A percentile compares a stretch with the other conserved stretches of the same genome.
phyloP scores from a whole-genome alignment of 768 basidiomycete species.

The Hydnomerulius pinastri region DNA sequence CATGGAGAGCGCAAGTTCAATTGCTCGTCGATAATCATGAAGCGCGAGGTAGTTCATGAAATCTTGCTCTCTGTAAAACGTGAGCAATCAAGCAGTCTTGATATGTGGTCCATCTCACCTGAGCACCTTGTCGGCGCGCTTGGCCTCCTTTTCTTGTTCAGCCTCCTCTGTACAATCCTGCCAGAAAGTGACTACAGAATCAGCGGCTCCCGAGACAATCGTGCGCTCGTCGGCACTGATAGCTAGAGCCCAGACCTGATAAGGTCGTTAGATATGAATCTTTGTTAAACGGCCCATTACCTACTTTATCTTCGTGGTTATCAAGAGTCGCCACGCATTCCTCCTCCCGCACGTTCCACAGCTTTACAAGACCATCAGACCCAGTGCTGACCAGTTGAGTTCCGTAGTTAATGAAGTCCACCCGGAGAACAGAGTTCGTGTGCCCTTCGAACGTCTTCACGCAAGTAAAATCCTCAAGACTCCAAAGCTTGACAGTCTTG shows the following conservation, averaged over 20 bases:
- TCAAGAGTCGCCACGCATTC: slow-evolving; percentile 88
- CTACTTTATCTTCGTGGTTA: slow-evolving; percentile 95
- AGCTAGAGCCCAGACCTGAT: slow-evolving; percentile 94
- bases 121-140: slow-evolving; percentile 72
- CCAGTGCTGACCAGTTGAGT: slow-evolving; percentile 88
- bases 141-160: slow-evolving; percentile 70
- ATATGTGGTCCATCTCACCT: slow-evolving; percentile 57
- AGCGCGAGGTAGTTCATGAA: slow-evolving; percentile 87
- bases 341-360: slow-evolving; percentile 92
- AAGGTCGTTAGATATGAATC: slow-evolving; percentile 1
- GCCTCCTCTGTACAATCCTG: slow-evolving; percentile 89
- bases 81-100: slow-evolving; percentile 9
- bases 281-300: slow-evolving; percentile 18
- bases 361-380: slow-evolving; percentile 92
- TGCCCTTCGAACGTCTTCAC: slow-evolving; percentile 98
- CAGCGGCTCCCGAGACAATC: slow-evolving; percentile 92
- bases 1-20: slow-evolving; percentile 90
- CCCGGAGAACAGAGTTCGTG: slow-evolving; percentile 92
- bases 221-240: slow-evolving; percentile 78
- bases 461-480: slow-evolving; percentile 89
- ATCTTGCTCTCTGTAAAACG: slow-evolving; percentile 87
- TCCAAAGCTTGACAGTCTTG: slow-evolving; percentile 94
- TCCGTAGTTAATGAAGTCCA: slow-evolving; percentile 85
- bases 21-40: slow-evolving; percentile 88
- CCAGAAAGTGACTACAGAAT: slow-evolving; percentile 97